Conservation (phyloP, 768 basidiomycete species). For the Mrakia gelida region DNA sequence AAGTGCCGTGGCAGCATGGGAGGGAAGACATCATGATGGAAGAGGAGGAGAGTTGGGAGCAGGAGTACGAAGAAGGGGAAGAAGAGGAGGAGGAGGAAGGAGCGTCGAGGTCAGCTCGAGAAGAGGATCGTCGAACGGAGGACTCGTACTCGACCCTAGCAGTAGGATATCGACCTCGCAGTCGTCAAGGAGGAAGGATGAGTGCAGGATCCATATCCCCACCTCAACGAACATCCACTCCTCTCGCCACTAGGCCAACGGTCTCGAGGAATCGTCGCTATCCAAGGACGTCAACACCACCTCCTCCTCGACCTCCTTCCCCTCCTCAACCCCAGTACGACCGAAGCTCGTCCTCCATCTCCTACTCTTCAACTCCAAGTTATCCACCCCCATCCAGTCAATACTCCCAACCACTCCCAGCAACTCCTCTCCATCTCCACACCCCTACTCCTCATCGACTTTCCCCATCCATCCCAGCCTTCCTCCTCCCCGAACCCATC, state of each 20-base stretch:
- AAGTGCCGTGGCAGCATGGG: background rate
- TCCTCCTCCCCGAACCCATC: background rate
- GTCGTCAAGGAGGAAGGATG: background rate
- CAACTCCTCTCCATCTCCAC: slow-evolving; percentile 16
- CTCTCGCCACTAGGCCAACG: background rate
- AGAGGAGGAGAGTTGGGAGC: slow-evolving; percentile 1
- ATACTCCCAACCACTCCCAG: background rate
- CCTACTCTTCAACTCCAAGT: background rate
- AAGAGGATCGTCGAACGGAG: background rate
- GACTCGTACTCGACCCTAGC: background rate
- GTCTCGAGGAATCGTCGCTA: background rate
- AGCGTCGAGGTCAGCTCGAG: background rate
- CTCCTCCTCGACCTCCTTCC: background rate
- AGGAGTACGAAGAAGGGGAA: background rate
- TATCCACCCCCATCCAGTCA: background rate
- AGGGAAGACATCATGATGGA: background rate
- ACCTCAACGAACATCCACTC: background rate
- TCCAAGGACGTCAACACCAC: slow-evolving; percentile 1
- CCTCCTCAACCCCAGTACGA: background rate
- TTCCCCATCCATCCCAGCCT: slow-evolving; percentile 13
- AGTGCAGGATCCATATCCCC: slow-evolving; percentile 8
- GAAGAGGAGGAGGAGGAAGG: background rate
- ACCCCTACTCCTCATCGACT: slow-evolving; percentile 9
- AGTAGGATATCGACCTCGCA: background rate
- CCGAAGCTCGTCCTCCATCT: too few relatives aligned